Base-by-base conservation (phyloP, 2,329 filamentous ascomycete genomes). In the Trichoderma koningiopsis region DNA sequence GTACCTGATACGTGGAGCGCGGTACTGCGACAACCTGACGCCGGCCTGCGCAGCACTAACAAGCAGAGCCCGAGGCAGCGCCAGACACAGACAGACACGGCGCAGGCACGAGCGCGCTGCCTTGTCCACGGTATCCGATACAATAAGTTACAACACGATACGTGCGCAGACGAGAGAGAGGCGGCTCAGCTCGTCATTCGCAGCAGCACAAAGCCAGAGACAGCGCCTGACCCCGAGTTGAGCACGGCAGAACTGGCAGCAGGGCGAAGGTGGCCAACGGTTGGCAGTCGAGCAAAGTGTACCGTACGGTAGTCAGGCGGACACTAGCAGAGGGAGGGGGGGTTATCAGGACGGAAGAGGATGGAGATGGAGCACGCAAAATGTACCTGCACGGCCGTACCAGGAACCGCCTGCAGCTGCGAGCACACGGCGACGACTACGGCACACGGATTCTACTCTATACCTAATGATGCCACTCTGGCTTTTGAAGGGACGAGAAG, bases 1-100 rank as follows among this genome's bases (percentile, higher is more conserved):
- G 52, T 68, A 68, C 65, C 60, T 47, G 49, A 62, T 43, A 62
- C 29, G n/a, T 49, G n/a, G 8, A 24, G 47, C 22, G 22, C 47
- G 19, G 62, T 68, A 68, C 65, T 31, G 27, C 29, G 52, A 31
- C 52, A 31, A 27, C 27, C 22, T 55, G 14, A 31, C 52, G 27
- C 52, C 24, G 7, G 52, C 24, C 6, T 31, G 27, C 14, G 52
- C 24, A 31, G 52, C 22, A 31, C 52, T 27, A 27, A 55, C 24
- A 19, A 55, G 22, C 24, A 55, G 52, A 31, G 27, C 29, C 24
- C 29, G 29, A n/a, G 29, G 55, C 55, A 33, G 27, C 31, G 27
- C 52, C 22, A 29, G 33, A 11, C 29, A 31, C 33, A 33, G 29
- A n/a, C 55, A 56, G 29, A n/a, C 55, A 56, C 16, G 27, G 49